Conservation (phyloP, 148 eudicot genomes). For the Silene conica region DNA sequence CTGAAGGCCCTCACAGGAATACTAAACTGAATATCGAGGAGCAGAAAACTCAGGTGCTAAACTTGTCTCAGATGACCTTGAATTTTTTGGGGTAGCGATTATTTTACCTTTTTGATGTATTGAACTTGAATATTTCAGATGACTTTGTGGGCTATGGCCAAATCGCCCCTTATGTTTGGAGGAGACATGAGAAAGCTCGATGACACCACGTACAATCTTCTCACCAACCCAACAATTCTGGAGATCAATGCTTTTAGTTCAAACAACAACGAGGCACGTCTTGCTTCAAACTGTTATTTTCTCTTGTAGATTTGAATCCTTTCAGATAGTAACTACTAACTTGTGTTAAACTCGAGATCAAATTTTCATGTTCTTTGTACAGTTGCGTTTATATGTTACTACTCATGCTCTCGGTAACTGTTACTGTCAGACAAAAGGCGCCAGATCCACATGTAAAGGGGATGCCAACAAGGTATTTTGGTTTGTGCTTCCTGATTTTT, state of each 20-base stretch:
- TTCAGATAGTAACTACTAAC: background rate
- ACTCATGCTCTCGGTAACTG: slow-evolving; percentile 5
- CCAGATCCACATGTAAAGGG: slow-evolving; percentile 47
- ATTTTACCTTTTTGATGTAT: slow-evolving; percentile 8
- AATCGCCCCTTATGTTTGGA: slow-evolving; percentile 94
- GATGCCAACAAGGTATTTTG: slow-evolving; percentile 66
- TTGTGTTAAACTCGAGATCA: background rate
- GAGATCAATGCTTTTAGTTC: slow-evolving; percentile 55
- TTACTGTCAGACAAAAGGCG: slow-evolving; percentile 9
- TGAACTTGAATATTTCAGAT: slow-evolving; percentile 40
- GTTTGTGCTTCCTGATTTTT: too few species aligned
- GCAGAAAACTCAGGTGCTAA: slow-evolving; percentile 72
- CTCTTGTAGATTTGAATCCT: background rate
- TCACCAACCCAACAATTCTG: slow-evolving; percentile 50
- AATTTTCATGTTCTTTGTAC: slow-evolving; percentile 1
- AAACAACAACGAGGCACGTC: slow-evolving; percentile 70
- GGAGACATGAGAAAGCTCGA: slow-evolving; percentile 91
- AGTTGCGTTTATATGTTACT: slow-evolving; percentile 47
- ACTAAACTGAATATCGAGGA: slow-evolving; percentile 56
- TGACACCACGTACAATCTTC: slow-evolving; percentile 52
- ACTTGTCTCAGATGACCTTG: background rate
- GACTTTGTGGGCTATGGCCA: slow-evolving; percentile 93
- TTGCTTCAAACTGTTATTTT: background rate
- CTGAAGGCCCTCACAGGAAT: slow-evolving; percentile 72
- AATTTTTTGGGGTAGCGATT: background rate